Percentiles rank a stretch among this genome's conserved stretches.
phyloP scores from a whole-genome alignment of 148 eudicot species.

The Rhododendron kiyosumense region DNA sequence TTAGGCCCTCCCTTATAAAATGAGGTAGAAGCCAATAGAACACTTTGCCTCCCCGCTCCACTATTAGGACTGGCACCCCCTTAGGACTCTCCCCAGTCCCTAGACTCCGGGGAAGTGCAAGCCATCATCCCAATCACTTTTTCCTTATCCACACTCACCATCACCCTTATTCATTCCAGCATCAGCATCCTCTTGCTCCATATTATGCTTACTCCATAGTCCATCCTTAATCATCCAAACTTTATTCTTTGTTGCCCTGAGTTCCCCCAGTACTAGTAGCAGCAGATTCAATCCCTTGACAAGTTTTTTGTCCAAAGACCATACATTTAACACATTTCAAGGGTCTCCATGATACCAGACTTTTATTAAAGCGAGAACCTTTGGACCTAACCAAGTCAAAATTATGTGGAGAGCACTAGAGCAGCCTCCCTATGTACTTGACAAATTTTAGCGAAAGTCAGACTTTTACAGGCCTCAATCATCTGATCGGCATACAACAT shows the following conservation, averaged over 20 bases:
- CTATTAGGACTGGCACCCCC: neutral
- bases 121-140: neutral
- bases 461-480: neutral
- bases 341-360: neutral
- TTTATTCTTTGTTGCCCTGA: too few relatives aligned
- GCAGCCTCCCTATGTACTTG: too few relatives aligned
- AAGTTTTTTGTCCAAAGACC: neutral
- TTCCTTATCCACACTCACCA: neutral
- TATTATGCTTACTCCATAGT: too few relatives aligned
- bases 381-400: neutral
- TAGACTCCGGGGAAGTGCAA: neutral
- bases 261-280: neutral
- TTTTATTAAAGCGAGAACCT: neutral
- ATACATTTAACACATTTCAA: neutral
- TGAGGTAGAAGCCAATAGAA: neutral
- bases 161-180: too few relatives aligned
- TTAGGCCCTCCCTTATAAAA: neutral
- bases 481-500: neutral
- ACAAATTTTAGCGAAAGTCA: too few relatives aligned
- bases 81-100: neutral
- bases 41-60: neutral
- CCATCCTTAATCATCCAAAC: too few relatives aligned
- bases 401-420: neutral
- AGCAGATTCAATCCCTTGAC: neutral
- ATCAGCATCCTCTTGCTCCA: too few relatives aligned